Evolutionary conservation across 371 early-diverging fungal genomes (phyloP), one percentile per base, ranked within the genome.

Genomic region (Blastocladiella emersonii): DNA sequence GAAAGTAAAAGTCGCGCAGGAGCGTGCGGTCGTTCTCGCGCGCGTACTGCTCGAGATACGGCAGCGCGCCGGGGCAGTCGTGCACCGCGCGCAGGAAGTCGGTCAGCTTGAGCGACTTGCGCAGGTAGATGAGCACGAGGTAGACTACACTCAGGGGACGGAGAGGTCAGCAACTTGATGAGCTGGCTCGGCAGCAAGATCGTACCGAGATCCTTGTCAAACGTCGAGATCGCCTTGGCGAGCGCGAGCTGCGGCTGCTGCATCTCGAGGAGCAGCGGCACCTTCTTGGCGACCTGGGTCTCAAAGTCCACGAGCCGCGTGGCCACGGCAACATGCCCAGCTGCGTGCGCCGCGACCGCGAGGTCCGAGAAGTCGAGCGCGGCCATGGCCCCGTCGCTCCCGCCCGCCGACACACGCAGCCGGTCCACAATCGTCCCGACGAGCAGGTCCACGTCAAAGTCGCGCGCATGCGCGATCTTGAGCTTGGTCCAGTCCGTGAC

Each of bases 381-480:
- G 30, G 30, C 21, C 3, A 10, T 21, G 17, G 32, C 53, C 30
- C 10, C 15, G 19, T 44, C 10, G 19, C 19, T 10, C 45, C 23
- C 17, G 53, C 15, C 15, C 13, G 30, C 7, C 8, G 30, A 30
- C 53, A 10, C 30, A 13, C 19, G 41, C 19, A 41, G 15, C 8
- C 23, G 53, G 3, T 8, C 32, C 15, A 30, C 53, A 6, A 30
- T 23, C 32, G 23, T 12, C 15, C 64, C 68, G 21, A 67, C 63
- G 0, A 64, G 66, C 15, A 59, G 61, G n/a, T 61, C 61, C 39
- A 63, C 34, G 8, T 34, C 35, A 10, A 35, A 34, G 27, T 23
- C 27, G 35, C 17, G 34, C 21, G 21, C 17, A 6, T 53, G 17
- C 27, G 36, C 21, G 34, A 35, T 7, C 10, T 12, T 23, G 10